phyloP scores from a whole-genome alignment of 768 basidiomycete genomes.

The Xerocomellus amylosporus region DNA sequence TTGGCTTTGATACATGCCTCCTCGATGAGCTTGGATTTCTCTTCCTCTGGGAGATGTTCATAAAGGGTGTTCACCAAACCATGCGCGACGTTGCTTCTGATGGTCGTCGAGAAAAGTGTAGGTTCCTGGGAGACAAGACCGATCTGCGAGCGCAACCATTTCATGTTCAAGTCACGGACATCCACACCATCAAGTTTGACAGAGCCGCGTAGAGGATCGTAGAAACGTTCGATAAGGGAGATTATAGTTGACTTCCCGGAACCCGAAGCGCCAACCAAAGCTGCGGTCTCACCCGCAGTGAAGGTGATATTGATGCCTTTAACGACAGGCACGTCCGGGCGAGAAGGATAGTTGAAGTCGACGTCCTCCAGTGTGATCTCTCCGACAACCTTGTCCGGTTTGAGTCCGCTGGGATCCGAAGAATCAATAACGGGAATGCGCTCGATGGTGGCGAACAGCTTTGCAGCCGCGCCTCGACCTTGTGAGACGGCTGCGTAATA shows the following conservation, averaged over 20 bases:
- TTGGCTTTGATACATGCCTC: constrained; percentile 88
- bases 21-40: constrained; percentile 73
- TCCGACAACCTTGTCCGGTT: constrained; percentile 66
- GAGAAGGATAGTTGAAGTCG: constrained; percentile 83
- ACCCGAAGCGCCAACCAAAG: constrained; percentile 76
- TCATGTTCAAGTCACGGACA: constrained; percentile 72
- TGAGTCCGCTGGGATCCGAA: constrained; percentile 58
- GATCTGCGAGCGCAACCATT: constrained; percentile 84
- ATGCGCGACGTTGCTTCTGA: constrained; percentile 78
- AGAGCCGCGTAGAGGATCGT: too few relatives aligned
- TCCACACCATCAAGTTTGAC: constrained; percentile 56
- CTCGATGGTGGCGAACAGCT: constrained; percentile 84
- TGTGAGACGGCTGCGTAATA: constrained; percentile 60
- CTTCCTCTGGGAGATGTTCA: constrained; percentile 67
- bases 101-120: constrained; percentile 79
- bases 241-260: constrained; percentile 79
- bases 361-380: constrained; percentile 73
- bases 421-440: constrained; percentile 87
- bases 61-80: constrained; percentile 74
- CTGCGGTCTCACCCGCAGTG: constrained; percentile 73
- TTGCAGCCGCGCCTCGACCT: constrained; percentile 84
- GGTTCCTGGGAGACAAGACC: constrained; percentile 91
- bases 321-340: constrained; percentile 76
- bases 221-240: constrained; percentile 71
- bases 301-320: constrained; percentile 66